phyloP scores from a whole-genome alignment of 768 basidiomycete species.

The Agrocybe praecox region DNA sequence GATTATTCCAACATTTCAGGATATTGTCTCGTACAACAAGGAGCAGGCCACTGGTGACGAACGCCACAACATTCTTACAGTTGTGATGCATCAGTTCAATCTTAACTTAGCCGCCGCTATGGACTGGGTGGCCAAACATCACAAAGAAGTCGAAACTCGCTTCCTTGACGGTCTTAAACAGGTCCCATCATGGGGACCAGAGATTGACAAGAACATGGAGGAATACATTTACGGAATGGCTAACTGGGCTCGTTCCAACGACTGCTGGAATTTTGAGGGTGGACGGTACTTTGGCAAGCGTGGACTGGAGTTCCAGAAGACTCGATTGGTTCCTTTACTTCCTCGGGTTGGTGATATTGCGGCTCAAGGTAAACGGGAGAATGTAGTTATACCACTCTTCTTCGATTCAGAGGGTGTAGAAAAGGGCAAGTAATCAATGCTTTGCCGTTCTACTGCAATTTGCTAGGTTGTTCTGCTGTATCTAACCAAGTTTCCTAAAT shows the following conservation, averaged over 20 bases:
- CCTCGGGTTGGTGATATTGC: neutral
- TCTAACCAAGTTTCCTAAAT: too few relatives aligned
- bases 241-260: constrained; percentile 51
- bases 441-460: too few relatives aligned
- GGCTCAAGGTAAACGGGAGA: neutral
- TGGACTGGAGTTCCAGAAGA: constrained; percentile 34
- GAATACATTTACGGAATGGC: constrained; percentile 48
- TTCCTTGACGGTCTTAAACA: constrained; percentile 36
- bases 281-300: constrained; percentile 40
- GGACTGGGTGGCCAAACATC: constrained; percentile 35
- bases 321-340: constrained; percentile 31
- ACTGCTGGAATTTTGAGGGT: constrained; percentile 53
- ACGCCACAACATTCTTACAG: constrained; percentile 46
- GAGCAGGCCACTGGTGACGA: constrained; percentile 34
- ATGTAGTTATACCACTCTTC: neutral
- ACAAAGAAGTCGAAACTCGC: constrained; percentile 34
- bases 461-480: too few relatives aligned
- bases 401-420: neutral
- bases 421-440: too few relatives aligned
- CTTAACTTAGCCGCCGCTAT: constrained; percentile 40
- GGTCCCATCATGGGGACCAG: constrained; percentile 43
- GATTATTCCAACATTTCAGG: too few relatives aligned
- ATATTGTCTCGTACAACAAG: constrained; percentile 26
- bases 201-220: constrained; percentile 40
- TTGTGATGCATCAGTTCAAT: constrained; percentile 47